Evolutionary conservation across 31 red algal species (phyloP).

Genomic region (Asparagopsis taxiformis): DNA sequence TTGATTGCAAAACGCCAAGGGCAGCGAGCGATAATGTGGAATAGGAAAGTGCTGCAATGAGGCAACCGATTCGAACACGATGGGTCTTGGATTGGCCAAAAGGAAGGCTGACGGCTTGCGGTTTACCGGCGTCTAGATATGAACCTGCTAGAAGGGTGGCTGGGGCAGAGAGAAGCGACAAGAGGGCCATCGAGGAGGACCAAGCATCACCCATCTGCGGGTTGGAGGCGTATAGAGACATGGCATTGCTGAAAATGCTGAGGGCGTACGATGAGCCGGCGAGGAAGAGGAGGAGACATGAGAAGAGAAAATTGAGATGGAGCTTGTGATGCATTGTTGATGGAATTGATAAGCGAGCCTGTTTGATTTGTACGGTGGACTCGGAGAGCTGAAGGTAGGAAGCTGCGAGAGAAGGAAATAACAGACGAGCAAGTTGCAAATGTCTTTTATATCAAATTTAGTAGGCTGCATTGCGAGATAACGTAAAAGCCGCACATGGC

Average conservation of each 20-base stretch:
- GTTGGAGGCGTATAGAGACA: neutral
- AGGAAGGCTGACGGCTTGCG: neutral
- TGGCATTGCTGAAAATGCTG: slow-evolving; percentile 11
- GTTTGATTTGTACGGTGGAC: no score
- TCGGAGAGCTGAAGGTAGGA: no score
- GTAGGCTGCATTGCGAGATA: no score
- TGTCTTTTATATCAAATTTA: no score
- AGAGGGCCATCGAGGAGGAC: slow-evolving; percentile 23
- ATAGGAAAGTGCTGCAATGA: slow-evolving; percentile 1
- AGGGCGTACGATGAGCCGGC: slow-evolving; percentile 23
- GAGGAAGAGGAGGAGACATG: slow-evolving; percentile 23
- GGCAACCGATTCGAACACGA: slow-evolving; percentile 7
- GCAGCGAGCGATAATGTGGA: neutral
- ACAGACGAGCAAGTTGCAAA: no score
- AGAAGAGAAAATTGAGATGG: slow-evolving; percentile 8
- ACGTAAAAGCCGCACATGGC: no score
- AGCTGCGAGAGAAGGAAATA: no score
- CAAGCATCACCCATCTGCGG: slow-evolving; percentile 11
- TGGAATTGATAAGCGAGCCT: no score
- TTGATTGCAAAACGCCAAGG: neutral
- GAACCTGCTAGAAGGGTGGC: slow-evolving; percentile 14
- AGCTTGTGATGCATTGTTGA: no score
- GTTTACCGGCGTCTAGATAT: neutral
- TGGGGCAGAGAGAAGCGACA: slow-evolving; percentile 26
- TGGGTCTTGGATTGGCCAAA: neutral